Evolutionary conservation across 352 stramenopile genomes (phyloP).

Genomic region (Lagenidium giganteum): DNA sequence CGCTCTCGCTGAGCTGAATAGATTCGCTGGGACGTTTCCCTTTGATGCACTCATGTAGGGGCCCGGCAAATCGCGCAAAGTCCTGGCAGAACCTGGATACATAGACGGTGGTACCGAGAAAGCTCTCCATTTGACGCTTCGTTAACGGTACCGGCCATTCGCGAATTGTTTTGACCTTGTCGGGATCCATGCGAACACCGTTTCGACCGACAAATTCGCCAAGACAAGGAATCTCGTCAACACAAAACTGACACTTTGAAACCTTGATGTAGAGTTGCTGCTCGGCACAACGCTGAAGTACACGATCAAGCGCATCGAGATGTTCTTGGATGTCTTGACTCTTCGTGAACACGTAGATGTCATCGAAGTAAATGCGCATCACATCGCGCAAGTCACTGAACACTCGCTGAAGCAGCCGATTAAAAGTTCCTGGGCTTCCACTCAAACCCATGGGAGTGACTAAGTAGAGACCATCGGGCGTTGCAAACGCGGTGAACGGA

Average conservation of each 20-base stretch:
- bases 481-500: constrained; percentile 14
- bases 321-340: constrained; percentile 10
- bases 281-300: constrained; percentile 9
- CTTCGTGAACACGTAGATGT: constrained; percentile 21
- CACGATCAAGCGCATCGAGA: constrained; percentile 4
- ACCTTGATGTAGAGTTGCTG: constrained; percentile 22
- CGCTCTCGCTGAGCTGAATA: neutral
- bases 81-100: constrained; percentile 7
- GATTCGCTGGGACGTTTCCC: neutral
- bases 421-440: constrained; percentile 12
- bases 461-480: constrained; percentile 14
- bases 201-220: constrained; percentile 17
- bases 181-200: constrained; percentile 9
- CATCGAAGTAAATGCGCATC: constrained; percentile 17
- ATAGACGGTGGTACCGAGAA: constrained; percentile 9
- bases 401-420: constrained; percentile 11
- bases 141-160: constrained; percentile 10
- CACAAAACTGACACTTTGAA: constrained; percentile 19
- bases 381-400: constrained; percentile 8
- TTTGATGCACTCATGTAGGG: constrained; percentile 1
- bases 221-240: constrained; percentile 19
- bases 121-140: constrained; percentile 6
- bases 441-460: constrained; percentile 18
- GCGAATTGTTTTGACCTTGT: constrained; percentile 8
- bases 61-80: constrained; percentile 8